Conservation (phyloP, 495 filamentous ascomycete species). For the Evernia prunastri region DNA sequence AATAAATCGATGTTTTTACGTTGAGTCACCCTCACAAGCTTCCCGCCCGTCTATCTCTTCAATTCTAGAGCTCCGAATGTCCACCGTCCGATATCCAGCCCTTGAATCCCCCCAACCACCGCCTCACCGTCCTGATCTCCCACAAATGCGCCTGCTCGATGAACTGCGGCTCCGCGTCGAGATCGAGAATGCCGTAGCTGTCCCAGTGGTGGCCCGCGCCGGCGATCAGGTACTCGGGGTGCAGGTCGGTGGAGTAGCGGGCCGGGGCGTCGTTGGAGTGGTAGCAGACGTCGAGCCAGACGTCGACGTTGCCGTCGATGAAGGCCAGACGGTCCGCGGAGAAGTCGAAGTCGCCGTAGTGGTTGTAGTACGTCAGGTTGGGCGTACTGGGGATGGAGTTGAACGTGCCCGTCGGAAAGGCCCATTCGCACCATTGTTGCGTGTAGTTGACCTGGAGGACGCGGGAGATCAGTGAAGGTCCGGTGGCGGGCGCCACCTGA, state of each 20-base stretch:
- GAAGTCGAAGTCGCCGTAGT: conserved; percentile 40
- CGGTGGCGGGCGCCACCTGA: conserved; percentile 38
- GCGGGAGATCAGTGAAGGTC: conserved; percentile 38
- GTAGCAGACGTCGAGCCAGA: conserved; percentile 43
- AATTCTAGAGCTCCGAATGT: conserved; percentile 9
- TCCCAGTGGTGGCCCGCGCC: conserved; percentile 48
- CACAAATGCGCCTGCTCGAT: conserved; percentile 45
- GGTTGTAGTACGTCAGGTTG: conserved; percentile 34
- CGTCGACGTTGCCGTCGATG: conserved; percentile 43
- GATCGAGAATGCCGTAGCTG: conserved; percentile 39
- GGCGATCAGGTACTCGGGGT: conserved; percentile 40
- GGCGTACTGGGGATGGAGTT: conserved; percentile 39
- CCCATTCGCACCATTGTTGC: conserved; percentile 48
- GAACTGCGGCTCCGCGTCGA: conserved; percentile 43
- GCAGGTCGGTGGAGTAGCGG: conserved; percentile 30
- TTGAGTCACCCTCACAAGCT: neutral
- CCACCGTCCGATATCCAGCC: conserved; percentile 13
- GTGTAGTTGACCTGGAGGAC: conserved; percentile 43
- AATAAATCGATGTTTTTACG: neutral
- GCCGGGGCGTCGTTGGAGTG: conserved; percentile 37
- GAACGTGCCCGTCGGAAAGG: conserved; percentile 39
- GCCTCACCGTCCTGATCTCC: conserved; percentile 41
- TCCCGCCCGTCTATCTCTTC: neutral
- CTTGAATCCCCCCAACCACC: conserved; percentile 29
- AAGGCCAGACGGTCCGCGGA: conserved; percentile 41